Base-by-base conservation (phyloP, 192 early-diverging fungal species). In the Podila epicladia region DNA sequence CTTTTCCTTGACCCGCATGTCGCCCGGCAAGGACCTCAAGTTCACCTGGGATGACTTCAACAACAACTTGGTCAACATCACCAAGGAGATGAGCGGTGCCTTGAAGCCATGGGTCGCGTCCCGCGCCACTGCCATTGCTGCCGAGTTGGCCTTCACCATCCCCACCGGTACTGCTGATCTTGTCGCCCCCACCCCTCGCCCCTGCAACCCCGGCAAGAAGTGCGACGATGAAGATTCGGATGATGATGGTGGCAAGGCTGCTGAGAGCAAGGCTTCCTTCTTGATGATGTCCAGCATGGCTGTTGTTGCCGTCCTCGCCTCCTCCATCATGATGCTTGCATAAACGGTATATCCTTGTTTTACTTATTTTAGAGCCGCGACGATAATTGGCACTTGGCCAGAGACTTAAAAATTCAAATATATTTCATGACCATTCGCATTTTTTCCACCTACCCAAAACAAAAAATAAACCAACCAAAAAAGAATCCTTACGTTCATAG, bases 21-120 rank as follows among this genome's bases (percentile, higher is more conserved):
- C 71, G 17, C 71, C 77, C 29, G 77, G 77, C 37, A 80, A 64
- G 58, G 57, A 73, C 49, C 61, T 15, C 53, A 63, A 65, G 31
- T 80, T 69, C 31, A 80, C 77, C 8, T 69, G 72, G 24, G 71
- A 80, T 3, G 77, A 80, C 65, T 80, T 80, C 37, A 80, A 80
- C 58, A 65, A 65, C 58, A 80, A 80, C 71, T 33, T 80, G 61
- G 62, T 53, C 66, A 80, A 73, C 31, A 37, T 80, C 62, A 80
- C 77, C 37, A 72, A 65, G 66, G 71, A 80, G 17, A 80, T 80
- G 77, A 58, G 41, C 5, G 71, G 61, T 4, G 70, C 71, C n/a
- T 41, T 80, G 38, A 80, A 80, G 69, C 71, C 71, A 15, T 80
- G 77, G 77, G 29, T 80, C 7, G 38, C 22, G 5, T 41, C 38